phyloP scores from a whole-genome alignment of 768 basidiomycete genomes.

The Paxillus ammoniavirescens region DNA sequence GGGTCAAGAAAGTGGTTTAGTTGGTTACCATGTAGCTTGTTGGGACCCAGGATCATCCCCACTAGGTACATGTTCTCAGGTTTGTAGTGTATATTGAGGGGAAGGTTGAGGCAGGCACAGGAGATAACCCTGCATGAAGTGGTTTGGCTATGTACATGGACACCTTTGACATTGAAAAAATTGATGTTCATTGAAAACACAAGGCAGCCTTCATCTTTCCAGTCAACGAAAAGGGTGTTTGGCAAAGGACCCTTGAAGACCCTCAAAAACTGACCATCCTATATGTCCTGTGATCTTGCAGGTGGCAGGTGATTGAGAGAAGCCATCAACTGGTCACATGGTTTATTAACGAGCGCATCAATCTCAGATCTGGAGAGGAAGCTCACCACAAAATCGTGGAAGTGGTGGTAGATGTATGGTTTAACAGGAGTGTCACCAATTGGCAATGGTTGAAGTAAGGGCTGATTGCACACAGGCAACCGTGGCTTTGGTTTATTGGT shows the following conservation, averaged over 20 bases:
- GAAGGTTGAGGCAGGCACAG: conserved; percentile 34
- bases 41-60: conserved; percentile 30
- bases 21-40: conserved; percentile 23
- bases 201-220: conserved; percentile 5
- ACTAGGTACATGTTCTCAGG: conserved; percentile 34
- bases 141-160: conserved; percentile 19
- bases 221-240: conserved; percentile 18
- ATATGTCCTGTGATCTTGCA: not conserved
- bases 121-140: conserved; percentile 33
- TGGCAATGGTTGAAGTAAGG: too few species aligned
- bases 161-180: conserved; percentile 35
- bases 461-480: too few species aligned
- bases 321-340: not conserved
- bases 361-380: not conserved
- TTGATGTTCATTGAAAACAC: conserved; percentile 31
- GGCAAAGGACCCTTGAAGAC: conserved; percentile 10
- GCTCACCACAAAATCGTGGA: too few species aligned
- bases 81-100: conserved; percentile 27
- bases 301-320: not conserved
- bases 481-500: too few species aligned
- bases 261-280: not conserved
- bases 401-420: not conserved
- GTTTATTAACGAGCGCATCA: conserved; percentile 6
- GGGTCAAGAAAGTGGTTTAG: conserved; percentile 32
- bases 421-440: too few species aligned